Evolutionary conservation across 768 basidiomycete species (phyloP), one percentile per base, ranked within the genome.

Genomic region (Lactarius deliciosus): DNA sequence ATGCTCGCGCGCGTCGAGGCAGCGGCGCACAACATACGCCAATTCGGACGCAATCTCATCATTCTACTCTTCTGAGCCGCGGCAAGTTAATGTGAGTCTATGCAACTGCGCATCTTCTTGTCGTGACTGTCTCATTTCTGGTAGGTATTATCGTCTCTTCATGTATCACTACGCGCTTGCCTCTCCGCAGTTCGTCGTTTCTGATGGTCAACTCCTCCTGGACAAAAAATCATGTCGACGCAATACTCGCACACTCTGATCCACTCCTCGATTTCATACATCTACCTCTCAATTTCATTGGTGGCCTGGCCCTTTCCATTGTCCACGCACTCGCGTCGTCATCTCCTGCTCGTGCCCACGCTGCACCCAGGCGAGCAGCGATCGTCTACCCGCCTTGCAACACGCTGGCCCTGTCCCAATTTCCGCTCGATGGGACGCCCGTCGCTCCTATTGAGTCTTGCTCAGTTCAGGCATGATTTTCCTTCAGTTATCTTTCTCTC

Each of bases 141-240:
- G 28, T 71, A 94, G 92, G 11, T 98, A 98, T 76, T 98, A 99
- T 77, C 86, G 87, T 58, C 70, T 94, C 6, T 92, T 92, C 76
- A 94, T 96, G 82, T 85, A 85, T 66, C 83, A 90, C 63, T 98
- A 99, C 75, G 80, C 91, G 1, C 75, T 81, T 3, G 88, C 89
- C 89, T 11, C 86, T 99, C 36, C 83, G 85, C 30, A 82, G 82
- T 47, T 87, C 94, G 2, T 83, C 81, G 63, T 91, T 92, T 76
- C 70, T 91, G 55, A 94, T 96, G 92, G 94, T 92, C 71, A 98
- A 98, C 76, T 97, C 94, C 5, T 87, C 91, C 0, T 98, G 97
- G 96, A 98, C 96, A 2, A 86, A 88, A 71, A 82, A 82, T 50
- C 97, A 98, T 72, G 80, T 98, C 68, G 83, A 91, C 70, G 80